Evolutionary conservation across 1,284 basidiomycete genomes (phyloP).

Genomic region (Apiotrichum gracile): DNA sequence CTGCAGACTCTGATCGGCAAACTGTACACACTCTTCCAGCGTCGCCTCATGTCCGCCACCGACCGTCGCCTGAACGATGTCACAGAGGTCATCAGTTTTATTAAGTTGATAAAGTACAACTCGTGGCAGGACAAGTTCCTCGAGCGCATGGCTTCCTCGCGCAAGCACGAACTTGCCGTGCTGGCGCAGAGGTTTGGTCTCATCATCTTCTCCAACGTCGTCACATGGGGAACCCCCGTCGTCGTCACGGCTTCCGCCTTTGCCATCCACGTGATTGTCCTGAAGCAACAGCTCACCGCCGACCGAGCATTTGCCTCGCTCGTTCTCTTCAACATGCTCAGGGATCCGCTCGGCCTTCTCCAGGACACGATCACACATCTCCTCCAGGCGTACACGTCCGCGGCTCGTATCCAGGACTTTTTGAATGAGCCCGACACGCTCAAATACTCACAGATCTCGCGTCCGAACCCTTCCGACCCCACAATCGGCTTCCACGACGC

Average conservation of each 20-base stretch:
- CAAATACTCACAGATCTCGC: conserved; percentile 52
- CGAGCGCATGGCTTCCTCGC: conserved; percentile 48
- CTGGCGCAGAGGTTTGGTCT: conserved; percentile 48
- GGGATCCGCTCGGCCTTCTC: conserved; percentile 37
- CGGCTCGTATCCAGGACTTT: conserved; percentile 48
- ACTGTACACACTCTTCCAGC: conserved; percentile 50
- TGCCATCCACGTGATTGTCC: conserved; percentile 43
- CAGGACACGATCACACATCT: conserved; percentile 48
- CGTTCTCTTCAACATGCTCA: conserved; percentile 53
- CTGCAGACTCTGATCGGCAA: conserved; percentile 45
- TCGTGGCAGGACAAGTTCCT: conserved; percentile 51
- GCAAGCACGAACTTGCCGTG: conserved; percentile 49
- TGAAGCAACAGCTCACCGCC: conserved; percentile 36
- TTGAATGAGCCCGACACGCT: conserved; percentile 53
- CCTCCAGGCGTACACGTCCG: conserved; percentile 48
- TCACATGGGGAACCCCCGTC: conserved; percentile 49
- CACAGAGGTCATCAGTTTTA: conserved; percentile 53
- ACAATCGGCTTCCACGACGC: conserved; percentile 52
- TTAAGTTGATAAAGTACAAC: conserved; percentile 53
- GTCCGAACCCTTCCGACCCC: conserved; percentile 41
- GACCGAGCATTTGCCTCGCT: conserved; percentile 50
- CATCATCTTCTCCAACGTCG: conserved; percentile 43
- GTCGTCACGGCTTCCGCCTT: conserved; percentile 52
- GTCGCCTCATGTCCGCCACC: conserved; percentile 50
- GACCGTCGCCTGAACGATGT: conserved; percentile 53